Conservation (phyloP, 805 yeast species). For the Clavispora carvajalis region DNA sequence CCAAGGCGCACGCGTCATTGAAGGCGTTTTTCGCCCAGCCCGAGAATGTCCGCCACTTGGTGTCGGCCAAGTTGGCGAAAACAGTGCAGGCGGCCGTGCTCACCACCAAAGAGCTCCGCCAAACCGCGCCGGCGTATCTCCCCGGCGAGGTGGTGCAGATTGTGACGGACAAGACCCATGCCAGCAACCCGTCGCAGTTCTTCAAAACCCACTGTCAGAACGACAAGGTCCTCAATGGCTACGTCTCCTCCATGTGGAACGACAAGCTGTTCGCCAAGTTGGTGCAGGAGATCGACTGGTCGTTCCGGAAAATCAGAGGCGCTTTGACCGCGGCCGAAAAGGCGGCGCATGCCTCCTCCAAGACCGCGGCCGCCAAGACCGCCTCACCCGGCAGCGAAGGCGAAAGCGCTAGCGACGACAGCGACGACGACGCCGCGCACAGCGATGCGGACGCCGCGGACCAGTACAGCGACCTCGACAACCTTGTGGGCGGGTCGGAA, state of each 20-base stretch:
- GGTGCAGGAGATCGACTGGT: conserved; percentile 37
- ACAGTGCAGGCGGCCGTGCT: conserved; percentile 22
- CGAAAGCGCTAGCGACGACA: conserved; percentile 14
- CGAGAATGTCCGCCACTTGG: conserved; percentile 19
- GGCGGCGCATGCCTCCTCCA: conserved; percentile 21
- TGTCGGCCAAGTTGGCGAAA: conserved; percentile 31
- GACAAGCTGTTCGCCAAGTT: conserved; percentile 32
- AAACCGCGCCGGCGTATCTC: conserved; percentile 32
- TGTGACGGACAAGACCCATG: conserved; percentile 22
- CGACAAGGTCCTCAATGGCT: conserved; percentile 37
- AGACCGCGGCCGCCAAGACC: conserved; percentile 16
- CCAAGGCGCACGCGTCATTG: conserved; percentile 11
- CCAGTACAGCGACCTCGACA: conserved; percentile 32
- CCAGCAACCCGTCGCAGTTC: conserved; percentile 44
- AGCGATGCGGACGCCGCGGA: too few species aligned
- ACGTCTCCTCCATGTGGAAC: conserved; percentile 46
- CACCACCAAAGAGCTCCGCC: conserved; percentile 23
- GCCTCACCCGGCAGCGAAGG: conserved; percentile 12
- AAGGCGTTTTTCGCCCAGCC: conserved; percentile 18
- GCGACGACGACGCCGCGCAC: conserved; percentile 15
- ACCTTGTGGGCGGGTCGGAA: conserved; percentile 39
- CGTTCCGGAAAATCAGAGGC: conserved; percentile 44
- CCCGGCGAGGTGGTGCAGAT: conserved; percentile 20
- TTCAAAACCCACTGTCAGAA: conserved; percentile 38
- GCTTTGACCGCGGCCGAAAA: conserved; percentile 36